Evolutionary conservation across 208 protist genomes (phyloP).

Genomic region (Crithidia brevicula): DNA sequence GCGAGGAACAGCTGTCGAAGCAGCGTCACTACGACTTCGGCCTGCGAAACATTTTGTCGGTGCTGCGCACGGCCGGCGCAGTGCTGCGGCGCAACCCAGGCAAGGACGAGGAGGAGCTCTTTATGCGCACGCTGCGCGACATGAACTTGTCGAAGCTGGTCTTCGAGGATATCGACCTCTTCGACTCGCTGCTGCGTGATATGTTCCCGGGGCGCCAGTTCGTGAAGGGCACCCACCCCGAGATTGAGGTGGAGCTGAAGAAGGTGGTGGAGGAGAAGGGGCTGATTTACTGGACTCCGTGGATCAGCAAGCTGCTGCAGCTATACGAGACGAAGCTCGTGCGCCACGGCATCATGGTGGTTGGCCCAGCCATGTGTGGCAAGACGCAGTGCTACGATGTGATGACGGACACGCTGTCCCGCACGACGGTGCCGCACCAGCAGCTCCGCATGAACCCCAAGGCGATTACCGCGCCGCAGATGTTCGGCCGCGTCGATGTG

Average conservation of each 20-base stretch:
- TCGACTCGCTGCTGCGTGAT: constrained; percentile 95
- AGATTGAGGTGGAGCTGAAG: constrained; percentile 92
- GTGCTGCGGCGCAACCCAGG: constrained; percentile 86
- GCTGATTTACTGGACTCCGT: constrained; percentile 83
- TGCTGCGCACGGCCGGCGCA: constrained; percentile 95
- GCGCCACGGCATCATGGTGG: constrained; percentile 96
- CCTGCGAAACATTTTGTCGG: constrained; percentile 98
- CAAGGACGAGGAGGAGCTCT: constrained; percentile 94
- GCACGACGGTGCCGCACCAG: constrained; percentile 88
- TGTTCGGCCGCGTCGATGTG: constrained; percentile 96
- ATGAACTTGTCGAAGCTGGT: constrained; percentile 99
- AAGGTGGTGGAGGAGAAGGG: constrained; percentile 89
- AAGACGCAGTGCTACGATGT: constrained; percentile 95
- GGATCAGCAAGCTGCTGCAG: constrained; percentile 94
- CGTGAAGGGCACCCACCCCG: constrained; percentile 91
- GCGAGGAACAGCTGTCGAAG: constrained; percentile 98
- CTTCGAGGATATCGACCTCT: constrained; percentile 97
- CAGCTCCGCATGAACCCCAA: constrained; percentile 96
- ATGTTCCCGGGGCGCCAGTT: constrained; percentile 94
- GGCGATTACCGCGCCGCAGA: constrained; percentile 95
- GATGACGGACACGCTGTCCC: constrained; percentile 88
- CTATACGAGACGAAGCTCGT: constrained; percentile 96
- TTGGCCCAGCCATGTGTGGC: constrained; percentile 93
- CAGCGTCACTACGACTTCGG: constrained; percentile 99
- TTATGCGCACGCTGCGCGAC: constrained; percentile 97